Evolutionary conservation across 306 rosid genomes (phyloP), one percentile per base, ranked within the genome.

Genomic region (Psophocarpus tetragonolobus): DNA sequence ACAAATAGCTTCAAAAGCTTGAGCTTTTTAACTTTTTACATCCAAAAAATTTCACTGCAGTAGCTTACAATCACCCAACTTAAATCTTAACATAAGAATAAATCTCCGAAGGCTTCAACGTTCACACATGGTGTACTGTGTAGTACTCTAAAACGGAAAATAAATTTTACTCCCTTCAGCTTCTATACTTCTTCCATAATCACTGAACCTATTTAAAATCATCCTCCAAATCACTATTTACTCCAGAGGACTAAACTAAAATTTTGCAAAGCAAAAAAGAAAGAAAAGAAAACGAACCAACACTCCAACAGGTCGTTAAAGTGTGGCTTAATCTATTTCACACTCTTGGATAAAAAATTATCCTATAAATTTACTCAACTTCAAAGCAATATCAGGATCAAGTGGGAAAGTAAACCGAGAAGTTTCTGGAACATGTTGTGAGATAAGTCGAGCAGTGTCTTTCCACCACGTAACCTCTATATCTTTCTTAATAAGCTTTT

Each of bases 391-490:
- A 44, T 77, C 79, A 9, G 84, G 82, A 80, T 87, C 82, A 38
- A 81, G 87, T 11, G 67, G 84, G 76, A 90, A 91, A 77, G 84
- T 80, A 69, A 83, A 78, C 26, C 83, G 76, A 27, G 89, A 80
- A 53, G 85, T 86, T 80, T 82, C 88, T 68, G 90, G 91, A 72
- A 83, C 76, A 41, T 82, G 88, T 60, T 64, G 84, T 8, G 91
- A 90, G 61, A 86, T 41, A 24, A 78, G 83, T 44, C 51, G 58
- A 23, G 89, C 91, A 29, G 89, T 81, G 80, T 91, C 92, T 83
- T 87, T 90, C 97, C 97, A 92, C 94, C 97, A 88, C 9, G 88
- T 83, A 70, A 65, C 74, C 87, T 91, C 96, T 27, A 32, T 56
- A 73, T 89, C 99, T 60, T 91, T 95, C 77, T 95, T 89, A 0